Percentiles rank a stretch among this genome's conserved stretches.
Conservation (phyloP, 768 basidiomycete species). For the Tephrocybe sp. region DNA sequence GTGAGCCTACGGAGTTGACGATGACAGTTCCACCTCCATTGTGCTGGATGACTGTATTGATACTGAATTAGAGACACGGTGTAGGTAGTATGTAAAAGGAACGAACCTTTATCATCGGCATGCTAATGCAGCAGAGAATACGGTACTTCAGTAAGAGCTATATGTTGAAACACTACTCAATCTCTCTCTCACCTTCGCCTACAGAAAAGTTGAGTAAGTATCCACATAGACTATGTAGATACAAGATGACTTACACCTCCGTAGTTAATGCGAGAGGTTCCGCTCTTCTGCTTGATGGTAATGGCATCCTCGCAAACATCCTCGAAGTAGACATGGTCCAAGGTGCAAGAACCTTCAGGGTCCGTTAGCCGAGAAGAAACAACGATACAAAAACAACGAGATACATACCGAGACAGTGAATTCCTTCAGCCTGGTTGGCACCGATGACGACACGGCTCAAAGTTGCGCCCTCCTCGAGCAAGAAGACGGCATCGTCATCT, state of each 20-base stretch:
- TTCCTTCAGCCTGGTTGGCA: slow-evolving; percentile 38
- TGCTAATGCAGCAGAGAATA: slow-evolving; percentile 17
- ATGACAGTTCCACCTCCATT: slow-evolving; percentile 36
- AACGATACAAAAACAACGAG: neutral
- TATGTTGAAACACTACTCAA: neutral
- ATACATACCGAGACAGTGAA: slow-evolving; percentile 34
- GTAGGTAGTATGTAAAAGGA: neutral
- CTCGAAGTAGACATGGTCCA: slow-evolving; percentile 23
- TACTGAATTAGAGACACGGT: neutral
- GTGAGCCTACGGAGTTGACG: slow-evolving; percentile 31
- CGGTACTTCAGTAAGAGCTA: too few relatives aligned
- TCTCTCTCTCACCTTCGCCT: slow-evolving; percentile 27
- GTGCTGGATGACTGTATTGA: slow-evolving; percentile 31
- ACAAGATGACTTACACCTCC: slow-evolving; percentile 29
- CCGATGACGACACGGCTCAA: slow-evolving; percentile 39
- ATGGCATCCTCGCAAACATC: slow-evolving; percentile 29
- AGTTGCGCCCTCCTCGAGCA: slow-evolving; percentile 38
- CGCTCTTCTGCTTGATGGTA: slow-evolving; percentile 38
- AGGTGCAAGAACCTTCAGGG: slow-evolving; percentile 18
- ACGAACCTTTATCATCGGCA: slow-evolving; percentile 29
- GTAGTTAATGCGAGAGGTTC: slow-evolving; percentile 34
- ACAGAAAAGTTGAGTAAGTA: neutral
- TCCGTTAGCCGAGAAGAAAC: neutral
- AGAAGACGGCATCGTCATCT: slow-evolving; percentile 38
- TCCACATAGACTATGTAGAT: too few relatives aligned